Evolutionary conservation across 352 stramenopile species (phyloP), one percentile per base, ranked within the genome.

Genomic region (Blastocystis sp.): DNA sequence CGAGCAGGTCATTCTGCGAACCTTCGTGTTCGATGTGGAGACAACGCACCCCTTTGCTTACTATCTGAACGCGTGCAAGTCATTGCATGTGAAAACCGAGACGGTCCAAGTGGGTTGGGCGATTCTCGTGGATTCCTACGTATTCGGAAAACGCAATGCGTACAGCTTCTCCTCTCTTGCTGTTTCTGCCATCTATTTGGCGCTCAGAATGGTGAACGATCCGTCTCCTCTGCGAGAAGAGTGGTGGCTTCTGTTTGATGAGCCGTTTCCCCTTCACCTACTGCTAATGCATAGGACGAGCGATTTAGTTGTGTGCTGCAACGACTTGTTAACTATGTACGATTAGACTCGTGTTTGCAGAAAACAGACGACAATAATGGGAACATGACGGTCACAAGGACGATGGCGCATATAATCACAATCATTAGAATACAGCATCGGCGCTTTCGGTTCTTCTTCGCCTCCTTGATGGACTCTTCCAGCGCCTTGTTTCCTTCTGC

Each of bases 1-100:
- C 35, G 78, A 88, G 41, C 78, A 88, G 41, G 78, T 88, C 24
- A 78, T 88, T 62, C 29, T 88, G 29, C 78, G 78, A n/a, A 88
- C 78, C 26, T 78, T 88, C 35, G 78, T 78, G 24, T 88, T 88
- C n/a, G 78, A 88, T 59, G 78, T 88, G n/a, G 78, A 79, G 0
- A 78, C 62, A 9, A 12, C n/a, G 4, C 78, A 88, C 29, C 65
- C 78, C 24, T 88, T 66, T 61, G 50, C 35, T 3, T 81, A 65
- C 31, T 81, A 66, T 61, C 35, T 81, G 24, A 81, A 81, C 55
- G 65, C n/a, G 24, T 81, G 71, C n/a, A 81, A 81, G 24, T 81
- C 41, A 16, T 16, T 81, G 6, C 29, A 33, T n/a, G 71, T 81
- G 24, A 45, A n/a, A 19, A 19, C 59, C 3, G 71, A 81, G 31